These are phyloP conservation scores for Trifolium repens DNA, from an alignment of 306 rosid genomes.

Conservation along the genomic window DNA sequence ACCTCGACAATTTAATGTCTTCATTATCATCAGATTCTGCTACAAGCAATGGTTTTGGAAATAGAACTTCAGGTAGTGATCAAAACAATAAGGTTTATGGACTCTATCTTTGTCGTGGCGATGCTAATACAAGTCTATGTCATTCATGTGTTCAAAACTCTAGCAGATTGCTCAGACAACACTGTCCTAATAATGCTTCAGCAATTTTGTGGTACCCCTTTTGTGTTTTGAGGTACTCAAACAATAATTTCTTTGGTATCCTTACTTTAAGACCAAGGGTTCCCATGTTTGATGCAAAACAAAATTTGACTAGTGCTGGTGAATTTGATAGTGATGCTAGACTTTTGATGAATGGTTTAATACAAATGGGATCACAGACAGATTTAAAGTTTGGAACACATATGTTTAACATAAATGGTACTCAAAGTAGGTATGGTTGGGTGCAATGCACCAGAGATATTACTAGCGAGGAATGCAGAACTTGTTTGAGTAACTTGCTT, in stretches of 20 bases:
- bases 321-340: conserved; percentile 52
- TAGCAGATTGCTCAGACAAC: conserved; percentile 45
- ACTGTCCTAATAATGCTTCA: conserved; percentile 47
- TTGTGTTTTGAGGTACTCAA: conserved; percentile 53
- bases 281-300: conserved; percentile 51
- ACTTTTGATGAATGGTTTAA: conserved; percentile 54
- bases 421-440: conserved; percentile 57
- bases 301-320: conserved; percentile 48
- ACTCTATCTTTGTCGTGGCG: conserved; percentile 51
- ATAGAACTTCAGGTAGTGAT: conserved; percentile 37
- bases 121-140: conserved; percentile 44
- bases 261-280: conserved; percentile 42
- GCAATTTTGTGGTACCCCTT: conserved; percentile 52
- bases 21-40: conserved; percentile 47
- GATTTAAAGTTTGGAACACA: conserved; percentile 52
- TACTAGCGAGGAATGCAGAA: conserved; percentile 49
- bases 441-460: conserved; percentile 56
- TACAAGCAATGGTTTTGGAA: conserved; percentile 48
- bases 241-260: conserved; percentile 42
- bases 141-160: conserved; percentile 50
- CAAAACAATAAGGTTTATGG: conserved; percentile 41
- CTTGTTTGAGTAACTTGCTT: conserved; percentile 52
- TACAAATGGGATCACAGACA: conserved; percentile 41
- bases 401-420: conserved; percentile 56
- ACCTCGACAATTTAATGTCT: conserved; percentile 43